Conservation (phyloP, 2,329 filamentous ascomycete genomes). For the Cladosporium phlei region DNA sequence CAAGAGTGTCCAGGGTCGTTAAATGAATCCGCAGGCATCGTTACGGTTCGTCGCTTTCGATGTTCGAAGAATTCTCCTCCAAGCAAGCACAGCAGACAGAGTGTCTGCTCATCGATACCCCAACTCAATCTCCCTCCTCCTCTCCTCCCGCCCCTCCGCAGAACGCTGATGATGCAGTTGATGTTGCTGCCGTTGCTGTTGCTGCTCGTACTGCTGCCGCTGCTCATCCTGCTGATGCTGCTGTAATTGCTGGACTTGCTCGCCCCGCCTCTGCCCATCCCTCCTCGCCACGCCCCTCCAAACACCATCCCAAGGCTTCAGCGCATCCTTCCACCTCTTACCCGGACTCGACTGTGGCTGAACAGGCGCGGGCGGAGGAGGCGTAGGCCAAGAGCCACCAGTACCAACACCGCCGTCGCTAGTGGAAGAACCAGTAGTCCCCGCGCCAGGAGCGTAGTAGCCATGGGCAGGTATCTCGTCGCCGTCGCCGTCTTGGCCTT, state of each 20-base stretch:
- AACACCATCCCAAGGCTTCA: slow-evolving; percentile 30
- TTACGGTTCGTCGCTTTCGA: too few species aligned
- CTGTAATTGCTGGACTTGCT: slow-evolving; percentile 28
- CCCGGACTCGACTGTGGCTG: slow-evolving; percentile 2
- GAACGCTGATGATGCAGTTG: slow-evolving; percentile 30
- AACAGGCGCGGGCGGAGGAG: background rate
- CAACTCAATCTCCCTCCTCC: slow-evolving; percentile 39
- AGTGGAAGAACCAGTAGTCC: slow-evolving; percentile 10
- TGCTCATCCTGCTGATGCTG: slow-evolving; percentile 29
- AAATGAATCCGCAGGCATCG: too few species aligned
- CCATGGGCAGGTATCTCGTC: slow-evolving; percentile 14
- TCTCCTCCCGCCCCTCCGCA: slow-evolving; percentile 30
- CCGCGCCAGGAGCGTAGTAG: slow-evolving; percentile 25
- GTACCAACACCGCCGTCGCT: slow-evolving; percentile 15
- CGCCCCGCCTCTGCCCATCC: slow-evolving; percentile 8
- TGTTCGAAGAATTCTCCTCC: too few species aligned
- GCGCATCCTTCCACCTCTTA: background rate
- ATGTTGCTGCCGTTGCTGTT: slow-evolving; percentile 31
- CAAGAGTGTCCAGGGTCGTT: too few species aligned
- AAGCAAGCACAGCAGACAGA: too few species aligned
- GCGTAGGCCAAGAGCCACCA: slow-evolving; percentile 15
- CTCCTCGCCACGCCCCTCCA: slow-evolving; percentile 21
- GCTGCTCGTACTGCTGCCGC: slow-evolving; percentile 30
- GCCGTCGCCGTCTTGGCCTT: slow-evolving; percentile 2
- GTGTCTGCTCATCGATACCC: slow-evolving; percentile 23